A percentile compares a stretch with the other conserved stretches of the same genome.
phyloP scores from a whole-genome alignment of 2,329 filamentous ascomycete species.

The Bipolaris zeicola region DNA sequence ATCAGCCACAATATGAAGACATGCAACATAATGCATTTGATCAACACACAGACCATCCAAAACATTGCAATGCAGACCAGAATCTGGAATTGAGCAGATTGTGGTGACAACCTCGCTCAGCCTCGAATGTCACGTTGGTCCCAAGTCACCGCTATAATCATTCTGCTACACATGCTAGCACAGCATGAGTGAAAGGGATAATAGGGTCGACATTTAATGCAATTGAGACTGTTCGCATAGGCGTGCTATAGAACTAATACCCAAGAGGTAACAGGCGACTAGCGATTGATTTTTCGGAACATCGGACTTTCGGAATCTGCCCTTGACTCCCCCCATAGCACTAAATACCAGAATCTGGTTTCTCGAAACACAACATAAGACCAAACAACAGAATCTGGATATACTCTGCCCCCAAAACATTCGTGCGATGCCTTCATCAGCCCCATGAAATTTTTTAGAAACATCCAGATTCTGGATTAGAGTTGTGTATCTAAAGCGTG shows the following conservation, averaged over 20 bases:
- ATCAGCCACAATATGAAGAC: neutral
- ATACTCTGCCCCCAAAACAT: no score
- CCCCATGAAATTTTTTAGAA: no score
- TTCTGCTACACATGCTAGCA: neutral
- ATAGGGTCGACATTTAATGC: neutral
- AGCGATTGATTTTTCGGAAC: neutral
- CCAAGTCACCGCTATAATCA: neutral
- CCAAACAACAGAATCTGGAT: neutral
- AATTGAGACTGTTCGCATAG: neutral
- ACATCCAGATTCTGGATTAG: conserved; percentile 4
- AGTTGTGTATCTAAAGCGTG: neutral
- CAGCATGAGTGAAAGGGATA: no score
- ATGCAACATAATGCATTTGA: neutral
- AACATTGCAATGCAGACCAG: neutral
- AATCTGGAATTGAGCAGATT: neutral
- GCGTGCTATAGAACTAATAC: neutral
- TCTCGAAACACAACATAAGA: neutral
- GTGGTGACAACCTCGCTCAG: neutral
- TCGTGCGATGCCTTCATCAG: no score
- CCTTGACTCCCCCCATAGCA: neutral
- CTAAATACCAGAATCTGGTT: neutral
- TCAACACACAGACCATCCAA: neutral
- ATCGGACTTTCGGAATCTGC: neutral
- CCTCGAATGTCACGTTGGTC: neutral
- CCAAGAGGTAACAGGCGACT: no score